phyloP scores from a whole-genome alignment of 306 rosid genomes.

The Quercus wislizeni region DNA sequence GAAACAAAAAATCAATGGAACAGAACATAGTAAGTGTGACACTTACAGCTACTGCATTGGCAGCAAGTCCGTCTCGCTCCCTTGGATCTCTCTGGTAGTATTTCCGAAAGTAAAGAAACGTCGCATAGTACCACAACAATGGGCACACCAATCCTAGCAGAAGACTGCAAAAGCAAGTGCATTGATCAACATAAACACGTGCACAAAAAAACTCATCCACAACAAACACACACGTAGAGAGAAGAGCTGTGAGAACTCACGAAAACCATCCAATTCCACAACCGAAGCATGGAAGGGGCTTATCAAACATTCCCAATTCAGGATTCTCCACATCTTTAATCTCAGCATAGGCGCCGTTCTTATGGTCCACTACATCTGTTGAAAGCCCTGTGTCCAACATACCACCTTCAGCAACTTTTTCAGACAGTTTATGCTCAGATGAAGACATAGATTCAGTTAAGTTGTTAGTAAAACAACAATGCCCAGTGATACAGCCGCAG shows the following conservation, averaged over 20 bases:
- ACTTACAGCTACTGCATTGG: constrained; percentile 87
- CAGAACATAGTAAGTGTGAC: background rate
- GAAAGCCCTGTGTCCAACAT: constrained; percentile 32
- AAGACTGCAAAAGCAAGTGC: constrained; percentile 49
- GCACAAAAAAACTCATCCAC: background rate
- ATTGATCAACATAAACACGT: background rate
- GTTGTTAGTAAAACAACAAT: background rate
- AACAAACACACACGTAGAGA: background rate
- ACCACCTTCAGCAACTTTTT: constrained; percentile 27
- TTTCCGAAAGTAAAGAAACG: constrained; percentile 75
- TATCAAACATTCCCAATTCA: constrained; percentile 49
- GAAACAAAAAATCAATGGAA: background rate
- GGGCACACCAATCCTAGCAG: constrained; percentile 81
- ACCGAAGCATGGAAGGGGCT: constrained; percentile 58
- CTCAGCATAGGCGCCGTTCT: constrained; percentile 28
- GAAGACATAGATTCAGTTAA: background rate
- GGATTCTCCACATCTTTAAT: constrained; percentile 30
- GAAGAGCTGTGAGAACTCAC: constrained; percentile 35
- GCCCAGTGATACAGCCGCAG: background rate
- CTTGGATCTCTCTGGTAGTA: constrained; percentile 85
- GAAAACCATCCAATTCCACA: constrained; percentile 64
- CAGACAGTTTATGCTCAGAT: background rate
- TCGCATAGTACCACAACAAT: constrained; percentile 76
- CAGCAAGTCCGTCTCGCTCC: constrained; percentile 91
- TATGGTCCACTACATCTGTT: constrained; percentile 34